A percentile compares a stretch with the other conserved stretches of the same genome.
phyloP scores from a whole-genome alignment of 2,329 filamentous ascomycete species.

The Teratosphaeriaceae sp. region DNA sequence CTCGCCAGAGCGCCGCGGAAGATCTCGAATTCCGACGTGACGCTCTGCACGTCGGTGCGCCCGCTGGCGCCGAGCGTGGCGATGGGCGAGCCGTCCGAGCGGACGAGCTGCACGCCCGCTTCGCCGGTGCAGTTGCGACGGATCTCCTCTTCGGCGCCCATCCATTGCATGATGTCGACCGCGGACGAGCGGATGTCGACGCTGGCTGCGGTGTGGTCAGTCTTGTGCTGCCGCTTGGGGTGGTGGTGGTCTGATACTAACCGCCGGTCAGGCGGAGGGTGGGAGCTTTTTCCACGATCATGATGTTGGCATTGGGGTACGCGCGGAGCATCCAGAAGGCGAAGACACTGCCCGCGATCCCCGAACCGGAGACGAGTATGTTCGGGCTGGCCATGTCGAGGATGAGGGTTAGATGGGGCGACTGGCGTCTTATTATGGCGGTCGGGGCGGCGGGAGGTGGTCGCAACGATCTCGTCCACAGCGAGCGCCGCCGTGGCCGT shows the following conservation, averaged over 20 bases:
- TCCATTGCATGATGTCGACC: slow-evolving; percentile 34
- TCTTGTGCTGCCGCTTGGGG: too few species aligned
- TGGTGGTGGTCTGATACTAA: too few species aligned
- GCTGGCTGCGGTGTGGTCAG: too few species aligned
- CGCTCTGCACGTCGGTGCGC: slow-evolving; percentile 26
- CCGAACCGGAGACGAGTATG: slow-evolving; percentile 33
- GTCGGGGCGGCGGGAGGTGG: too few species aligned
- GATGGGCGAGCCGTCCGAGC: slow-evolving; percentile 20
- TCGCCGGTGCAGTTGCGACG: slow-evolving; percentile 33
- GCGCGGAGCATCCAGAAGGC: slow-evolving; percentile 29
- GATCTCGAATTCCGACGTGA: slow-evolving; percentile 33
- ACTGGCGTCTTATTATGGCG: too few species aligned
- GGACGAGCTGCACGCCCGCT: slow-evolving; percentile 31
- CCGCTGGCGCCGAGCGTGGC: slow-evolving; percentile 26
- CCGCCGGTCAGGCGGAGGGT: slow-evolving; percentile 33
- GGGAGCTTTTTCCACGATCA: slow-evolving; percentile 39
- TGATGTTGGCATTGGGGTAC: slow-evolving; percentile 29
- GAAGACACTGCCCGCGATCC: slow-evolving; percentile 33
- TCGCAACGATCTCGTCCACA: too few species aligned
- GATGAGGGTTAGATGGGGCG: neutral
- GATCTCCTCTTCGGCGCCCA: slow-evolving; percentile 35
- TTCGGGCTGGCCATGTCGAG: slow-evolving; percentile 8
- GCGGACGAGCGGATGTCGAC: slow-evolving; percentile 40
- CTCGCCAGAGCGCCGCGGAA: slow-evolving; percentile 29
- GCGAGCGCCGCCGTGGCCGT: too few species aligned